Evolutionary conservation across 768 basidiomycete genomes (phyloP), one percentile per base, ranked within the genome.

Genomic region (Podaxis carcinomalis): DNA sequence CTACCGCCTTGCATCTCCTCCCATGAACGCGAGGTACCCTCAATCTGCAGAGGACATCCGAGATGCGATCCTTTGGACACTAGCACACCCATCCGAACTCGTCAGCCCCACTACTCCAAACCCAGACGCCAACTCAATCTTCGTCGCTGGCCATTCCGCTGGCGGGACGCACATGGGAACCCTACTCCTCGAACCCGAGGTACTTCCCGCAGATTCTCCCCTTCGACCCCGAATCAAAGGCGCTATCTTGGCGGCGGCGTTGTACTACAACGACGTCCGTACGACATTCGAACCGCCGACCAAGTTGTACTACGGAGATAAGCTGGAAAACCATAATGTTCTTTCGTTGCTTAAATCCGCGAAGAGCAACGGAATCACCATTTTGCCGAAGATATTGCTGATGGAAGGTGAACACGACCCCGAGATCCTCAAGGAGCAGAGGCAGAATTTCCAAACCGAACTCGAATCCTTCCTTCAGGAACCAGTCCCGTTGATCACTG

Each of bases 101-200:
- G 65, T 63, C 5, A 65, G 68, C 21, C 51, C 69, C 0, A 66
- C 64, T 10, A 72, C 71, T 35, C 72, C 74, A 1, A 65, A 67
- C 23, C 75, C 82, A 0, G 80, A 84, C 65, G 66, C 73, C 7
- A 68, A 77, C 5, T 68, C 65, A 13, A 68, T 86, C 40, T 80
- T 80, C 66, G 51, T 88, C 42, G 72, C 84, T 69, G 84, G 80
- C 0, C 87, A 89, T 70, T 88, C 87, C 1, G 87, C 84, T 0
- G 88, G 88, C 0, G 83, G 80, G 1, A 70, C 74, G 25, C 82
- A 85, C 65, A 64, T 78, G 46, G 71, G 79, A 6, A 79, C 84
- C 13, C 63, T 83, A 51, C 68, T 83, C 1, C 64, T 81, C 46
- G 64, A 79, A 55, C 74, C 72, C 1, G 70, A 68, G 36, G 72